Percentiles rank a stretch among this genome's conserved stretches.
Evolutionary conservation across 495 filamentous ascomycete species (phyloP).

Genomic region (Xylaria telfairii): DNA sequence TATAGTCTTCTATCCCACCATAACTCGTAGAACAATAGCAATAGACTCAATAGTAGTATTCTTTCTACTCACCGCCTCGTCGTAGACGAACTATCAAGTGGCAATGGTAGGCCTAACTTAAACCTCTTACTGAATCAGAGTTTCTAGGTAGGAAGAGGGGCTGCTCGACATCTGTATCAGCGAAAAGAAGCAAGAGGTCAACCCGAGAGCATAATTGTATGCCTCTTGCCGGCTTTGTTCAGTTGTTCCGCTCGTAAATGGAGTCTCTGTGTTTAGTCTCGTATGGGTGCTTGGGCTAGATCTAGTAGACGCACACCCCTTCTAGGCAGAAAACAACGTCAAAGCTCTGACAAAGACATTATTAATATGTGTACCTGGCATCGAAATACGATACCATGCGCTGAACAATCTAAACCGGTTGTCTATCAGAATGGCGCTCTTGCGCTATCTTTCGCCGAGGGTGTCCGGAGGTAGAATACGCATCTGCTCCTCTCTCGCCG

Average conservation of each 20-base stretch:
- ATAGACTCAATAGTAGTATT: neutral
- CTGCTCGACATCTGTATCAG: neutral
- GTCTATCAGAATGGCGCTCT: neutral
- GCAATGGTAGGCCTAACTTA: neutral
- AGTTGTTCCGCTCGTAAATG: neutral
- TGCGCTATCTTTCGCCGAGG: constrained; percentile 3
- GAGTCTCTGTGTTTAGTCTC: neutral
- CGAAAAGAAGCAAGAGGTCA: neutral
- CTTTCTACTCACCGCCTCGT: neutral
- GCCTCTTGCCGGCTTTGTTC: neutral
- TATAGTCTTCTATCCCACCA: neutral
- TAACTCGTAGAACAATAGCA: neutral
- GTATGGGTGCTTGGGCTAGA: neutral
- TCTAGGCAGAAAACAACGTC: neutral
- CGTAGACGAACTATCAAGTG: neutral
- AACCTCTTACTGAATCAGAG: neutral
- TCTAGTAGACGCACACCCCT: neutral
- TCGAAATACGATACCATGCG: neutral
- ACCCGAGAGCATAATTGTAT: neutral
- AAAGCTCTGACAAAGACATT: neutral
- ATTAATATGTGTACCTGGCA: neutral
- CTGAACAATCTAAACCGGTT: neutral
- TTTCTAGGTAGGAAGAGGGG: neutral
- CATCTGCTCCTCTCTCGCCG: neutral
- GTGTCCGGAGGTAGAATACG: neutral